phyloP scores from a whole-genome alignment of 2,329 filamentous ascomycete species.

The Aspergillus bombycis region DNA sequence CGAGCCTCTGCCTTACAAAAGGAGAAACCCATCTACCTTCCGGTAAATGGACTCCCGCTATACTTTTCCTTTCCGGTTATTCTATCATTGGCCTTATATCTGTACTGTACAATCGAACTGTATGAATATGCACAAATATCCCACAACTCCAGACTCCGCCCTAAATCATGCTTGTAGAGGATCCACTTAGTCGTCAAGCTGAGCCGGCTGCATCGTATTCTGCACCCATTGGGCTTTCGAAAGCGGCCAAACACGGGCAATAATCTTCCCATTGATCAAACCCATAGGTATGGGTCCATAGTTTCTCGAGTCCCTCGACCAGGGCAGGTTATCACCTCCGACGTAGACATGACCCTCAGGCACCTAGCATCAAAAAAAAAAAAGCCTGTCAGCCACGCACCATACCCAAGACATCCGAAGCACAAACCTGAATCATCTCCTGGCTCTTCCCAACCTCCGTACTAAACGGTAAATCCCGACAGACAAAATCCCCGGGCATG shows the following conservation, averaged over 20 bases:
- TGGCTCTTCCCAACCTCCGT: constrained; percentile 33
- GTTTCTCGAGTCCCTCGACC: constrained; percentile 81
- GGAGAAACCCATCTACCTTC: constrained; percentile 55
- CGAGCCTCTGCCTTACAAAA: constrained; percentile 67
- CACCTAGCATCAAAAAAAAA: constrained; percentile 58
- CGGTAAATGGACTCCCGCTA: constrained; percentile 33
- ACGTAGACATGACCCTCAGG: constrained; percentile 92
- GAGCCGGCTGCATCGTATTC: constrained; percentile 41
- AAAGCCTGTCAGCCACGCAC: neutral
- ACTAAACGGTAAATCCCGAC: constrained; percentile 45
- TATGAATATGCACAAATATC: constrained; percentile 45
- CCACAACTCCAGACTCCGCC: constrained; percentile 34
- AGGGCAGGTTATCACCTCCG: constrained; percentile 81
- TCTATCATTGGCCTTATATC: constrained; percentile 32
- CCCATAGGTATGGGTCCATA: constrained; percentile 87
- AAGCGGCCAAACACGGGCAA: constrained; percentile 54
- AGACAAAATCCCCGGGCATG: constrained; percentile 65
- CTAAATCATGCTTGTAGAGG: constrained; percentile 4
- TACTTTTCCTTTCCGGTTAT: constrained; percentile 18
- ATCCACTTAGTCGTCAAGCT: constrained; percentile 18
- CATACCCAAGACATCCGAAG: neutral
- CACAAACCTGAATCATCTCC: constrained; percentile 56
- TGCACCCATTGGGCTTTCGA: constrained; percentile 40
- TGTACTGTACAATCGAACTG: constrained; percentile 49
- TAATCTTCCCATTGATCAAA: constrained; percentile 79